Evolutionary conservation across 2,329 filamentous ascomycete species (phyloP).

Genomic region (Exophiala spinifera): DNA sequence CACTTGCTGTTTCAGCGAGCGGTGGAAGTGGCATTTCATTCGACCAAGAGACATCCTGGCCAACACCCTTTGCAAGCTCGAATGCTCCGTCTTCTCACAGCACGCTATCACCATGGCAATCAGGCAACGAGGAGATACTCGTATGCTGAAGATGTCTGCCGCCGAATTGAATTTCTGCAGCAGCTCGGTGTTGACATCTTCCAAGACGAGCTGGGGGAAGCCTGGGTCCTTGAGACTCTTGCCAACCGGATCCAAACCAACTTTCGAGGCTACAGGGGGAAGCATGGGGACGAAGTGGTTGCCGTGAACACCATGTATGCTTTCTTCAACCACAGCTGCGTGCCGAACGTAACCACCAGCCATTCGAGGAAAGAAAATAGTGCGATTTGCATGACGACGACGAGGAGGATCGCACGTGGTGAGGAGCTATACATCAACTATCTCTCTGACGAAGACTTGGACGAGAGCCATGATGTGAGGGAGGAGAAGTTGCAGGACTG

Average conservation of each 20-base stretch:
- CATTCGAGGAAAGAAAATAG: background rate
- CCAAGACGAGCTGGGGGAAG: background rate
- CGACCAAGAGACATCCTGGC: background rate
- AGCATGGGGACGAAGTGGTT: background rate
- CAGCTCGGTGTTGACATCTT: conserved; percentile 1
- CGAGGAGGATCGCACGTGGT: background rate
- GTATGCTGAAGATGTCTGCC: background rate
- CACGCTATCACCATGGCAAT: background rate
- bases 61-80: background rate
- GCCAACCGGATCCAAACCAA: background rate
- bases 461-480: background rate
- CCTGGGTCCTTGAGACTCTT: conserved; percentile 3
- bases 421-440: conserved; percentile 4
- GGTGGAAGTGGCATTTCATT: background rate
- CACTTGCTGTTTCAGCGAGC: background rate
- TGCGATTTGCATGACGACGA: background rate
- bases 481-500: background rate
- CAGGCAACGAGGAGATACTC: background rate
- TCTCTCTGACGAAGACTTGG: background rate
- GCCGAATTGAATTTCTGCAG: background rate
- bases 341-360: background rate
- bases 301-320: conserved; percentile 1
- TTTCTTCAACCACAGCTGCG: conserved; percentile 8
- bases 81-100: background rate
- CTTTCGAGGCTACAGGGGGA: background rate